A percentile compares a stretch with the other conserved stretches of the same genome.
Evolutionary conservation across 1,284 basidiomycete species (phyloP).

Genomic region (Thecaphora thlaspeos): DNA sequence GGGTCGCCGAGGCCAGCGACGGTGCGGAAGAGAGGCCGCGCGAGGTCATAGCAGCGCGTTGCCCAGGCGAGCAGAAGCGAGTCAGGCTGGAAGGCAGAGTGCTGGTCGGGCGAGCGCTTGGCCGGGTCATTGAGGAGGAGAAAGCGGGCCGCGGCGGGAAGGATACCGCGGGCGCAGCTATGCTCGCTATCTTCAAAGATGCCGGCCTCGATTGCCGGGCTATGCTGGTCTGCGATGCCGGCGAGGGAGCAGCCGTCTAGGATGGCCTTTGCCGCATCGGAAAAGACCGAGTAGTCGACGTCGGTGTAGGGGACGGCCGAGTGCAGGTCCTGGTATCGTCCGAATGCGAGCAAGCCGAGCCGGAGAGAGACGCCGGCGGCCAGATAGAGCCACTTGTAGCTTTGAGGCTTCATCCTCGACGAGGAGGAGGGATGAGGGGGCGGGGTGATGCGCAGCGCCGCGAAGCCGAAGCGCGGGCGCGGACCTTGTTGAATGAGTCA

Average conservation of each 20-base stretch:
- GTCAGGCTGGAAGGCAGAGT: slow-evolving; percentile 1
- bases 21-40: slow-evolving; percentile 33
- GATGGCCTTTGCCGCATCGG: slow-evolving; percentile 69
- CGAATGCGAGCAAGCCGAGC: slow-evolving; percentile 73
- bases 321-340: slow-evolving; percentile 79
- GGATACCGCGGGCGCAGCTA: slow-evolving; percentile 42
- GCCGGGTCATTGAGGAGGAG: slow-evolving; percentile 59
- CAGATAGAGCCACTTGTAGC: slow-evolving; percentile 30
- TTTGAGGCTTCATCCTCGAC: slow-evolving; percentile 23
- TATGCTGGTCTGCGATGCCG: slow-evolving; percentile 19
- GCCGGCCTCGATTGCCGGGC: slow-evolving; percentile 36
- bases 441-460: too few relatives aligned
- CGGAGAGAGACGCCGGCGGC: slow-evolving; percentile 66
- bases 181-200: slow-evolving; percentile 26
- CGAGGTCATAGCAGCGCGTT: slow-evolving; percentile 24
- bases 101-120: slow-evolving; percentile 4
- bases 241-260: slow-evolving; percentile 41
- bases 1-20: slow-evolving; percentile 66
- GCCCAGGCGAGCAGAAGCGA: slow-evolving; percentile 24
- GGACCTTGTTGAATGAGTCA: too few relatives aligned
- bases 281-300: slow-evolving; percentile 93
- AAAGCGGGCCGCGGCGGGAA: slow-evolving; percentile 61
- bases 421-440: too few relatives aligned
- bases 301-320: slow-evolving; percentile 93
- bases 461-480: too few relatives aligned